Evolutionary conservation across 1,284 basidiomycete species (phyloP).

Genomic region (Polyporus tsugae): DNA sequence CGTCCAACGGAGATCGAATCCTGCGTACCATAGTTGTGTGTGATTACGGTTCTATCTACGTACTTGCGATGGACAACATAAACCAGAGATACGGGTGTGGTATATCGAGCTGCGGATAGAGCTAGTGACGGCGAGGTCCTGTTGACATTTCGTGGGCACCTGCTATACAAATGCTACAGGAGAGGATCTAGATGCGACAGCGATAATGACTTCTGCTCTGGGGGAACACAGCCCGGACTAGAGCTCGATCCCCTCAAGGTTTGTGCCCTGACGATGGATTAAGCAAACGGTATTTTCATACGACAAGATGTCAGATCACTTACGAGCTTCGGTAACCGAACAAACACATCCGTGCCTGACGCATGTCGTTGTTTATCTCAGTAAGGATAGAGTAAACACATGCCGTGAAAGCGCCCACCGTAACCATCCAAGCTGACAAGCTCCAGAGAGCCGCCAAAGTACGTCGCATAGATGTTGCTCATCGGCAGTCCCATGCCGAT

Average conservation of each 20-base stretch:
- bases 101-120: background rate
- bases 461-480: conserved; percentile 88
- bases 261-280: conserved; percentile 69
- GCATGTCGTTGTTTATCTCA: background rate
- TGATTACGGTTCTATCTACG: background rate
- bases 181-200: background rate
- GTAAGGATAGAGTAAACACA: conserved; percentile 8
- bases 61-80: background rate
- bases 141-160: background rate
- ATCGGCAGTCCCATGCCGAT: conserved; percentile 86
- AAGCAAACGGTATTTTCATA: conserved; percentile 13
- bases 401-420: conserved; percentile 55
- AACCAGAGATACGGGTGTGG: background rate
- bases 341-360: conserved; percentile 82
- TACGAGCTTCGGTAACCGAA: conserved; percentile 84
- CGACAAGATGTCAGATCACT: conserved; percentile 38
- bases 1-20: background rate
- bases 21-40: background rate
- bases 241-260: conserved; percentile 83
- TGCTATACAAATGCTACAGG: background rate
- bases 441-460: conserved; percentile 84
- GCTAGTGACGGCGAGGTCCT: background rate
- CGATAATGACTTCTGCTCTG: background rate
- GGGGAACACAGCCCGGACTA: conserved; percentile 41
- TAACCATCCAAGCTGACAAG: conserved; percentile 86